These are phyloP conservation scores for Monosporascus sp. DNA, from an alignment of 2,329 filamentous ascomycete species.

Conservation along the genomic window DNA sequence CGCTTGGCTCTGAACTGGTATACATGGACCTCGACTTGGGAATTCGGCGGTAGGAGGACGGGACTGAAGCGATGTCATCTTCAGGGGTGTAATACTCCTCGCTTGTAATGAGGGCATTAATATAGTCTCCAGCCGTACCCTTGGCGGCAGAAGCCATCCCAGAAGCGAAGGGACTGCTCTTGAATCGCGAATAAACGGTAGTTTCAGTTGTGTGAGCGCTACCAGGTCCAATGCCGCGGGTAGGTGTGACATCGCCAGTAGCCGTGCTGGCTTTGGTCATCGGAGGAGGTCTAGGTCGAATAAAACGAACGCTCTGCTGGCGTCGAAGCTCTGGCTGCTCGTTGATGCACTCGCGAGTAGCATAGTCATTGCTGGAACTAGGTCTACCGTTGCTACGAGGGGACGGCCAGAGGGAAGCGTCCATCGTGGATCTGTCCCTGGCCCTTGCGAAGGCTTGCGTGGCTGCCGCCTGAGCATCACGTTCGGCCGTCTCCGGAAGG, in stretches of 20 bases:
- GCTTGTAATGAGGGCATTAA: constrained; percentile 30
- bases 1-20: constrained; percentile 22
- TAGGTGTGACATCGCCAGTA: not conserved
- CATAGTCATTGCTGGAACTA: constrained; percentile 5
- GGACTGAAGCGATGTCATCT: constrained; percentile 41
- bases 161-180: constrained; percentile 14
- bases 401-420: constrained; percentile 29
- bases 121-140: constrained; percentile 29
- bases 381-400: constrained; percentile 15
- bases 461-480: constrained; percentile 59
- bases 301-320: constrained; percentile 53
- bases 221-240: not conserved
- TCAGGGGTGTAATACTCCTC: constrained; percentile 42
- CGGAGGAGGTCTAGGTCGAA: constrained; percentile 15
- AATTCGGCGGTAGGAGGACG: constrained; percentile 43
- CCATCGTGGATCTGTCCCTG: constrained; percentile 33
- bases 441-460: constrained; percentile 53
- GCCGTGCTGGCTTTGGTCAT: constrained; percentile 1
- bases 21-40: constrained; percentile 54
- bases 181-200: constrained; percentile 3
- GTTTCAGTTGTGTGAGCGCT: constrained; percentile 1
- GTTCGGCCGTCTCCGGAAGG: constrained; percentile 41
- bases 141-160: constrained; percentile 23
- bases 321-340: constrained; percentile 29
- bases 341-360: constrained; percentile 8